A percentile compares a stretch with the other conserved stretches of the same genome.
Evolutionary conservation across 495 filamentous ascomycete species (phyloP).

Genomic region (Lepraria neglecta): DNA sequence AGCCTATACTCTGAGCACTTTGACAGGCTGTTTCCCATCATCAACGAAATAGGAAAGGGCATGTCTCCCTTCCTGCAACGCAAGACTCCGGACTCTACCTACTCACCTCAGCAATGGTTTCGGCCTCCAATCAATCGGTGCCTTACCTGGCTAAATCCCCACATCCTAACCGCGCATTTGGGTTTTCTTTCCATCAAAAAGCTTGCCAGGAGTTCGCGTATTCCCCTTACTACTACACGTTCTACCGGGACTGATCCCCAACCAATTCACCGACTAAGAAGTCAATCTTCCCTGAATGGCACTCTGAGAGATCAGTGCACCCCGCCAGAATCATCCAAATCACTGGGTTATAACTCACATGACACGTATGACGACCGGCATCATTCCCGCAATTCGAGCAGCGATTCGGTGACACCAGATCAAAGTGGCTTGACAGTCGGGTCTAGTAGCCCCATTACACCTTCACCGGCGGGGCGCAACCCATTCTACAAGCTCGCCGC

Average conservation of each 20-base stretch:
- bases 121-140: constrained; percentile 16
- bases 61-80: constrained; percentile 16
- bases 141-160: constrained; percentile 9
- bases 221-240: neutral
- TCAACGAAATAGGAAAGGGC: constrained; percentile 6
- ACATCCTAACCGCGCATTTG: constrained; percentile 16
- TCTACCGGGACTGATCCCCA: neutral
- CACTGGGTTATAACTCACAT: neutral
- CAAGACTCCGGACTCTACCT: neutral
- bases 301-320: constrained; percentile 9
- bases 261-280: neutral
- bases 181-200: constrained; percentile 19
- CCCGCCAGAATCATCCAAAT: neutral
- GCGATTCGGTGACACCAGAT: constrained; percentile 16
- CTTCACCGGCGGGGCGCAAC: constrained; percentile 8
- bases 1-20: neutral
- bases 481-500: constrained; percentile 2
- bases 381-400: constrained; percentile 19
- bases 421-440: constrained; percentile 16
- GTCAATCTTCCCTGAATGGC: neutral
- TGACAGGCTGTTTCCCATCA: neutral
- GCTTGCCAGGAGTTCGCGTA: constrained; percentile 16
- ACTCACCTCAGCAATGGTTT: constrained; percentile 13
- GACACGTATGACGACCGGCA: neutral
- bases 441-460: constrained; percentile 20